A percentile compares a stretch with the other conserved stretches of the same genome.
phyloP scores from a whole-genome alignment of 2,329 filamentous ascomycete species.

The Thielaviopsis musarum region DNA sequence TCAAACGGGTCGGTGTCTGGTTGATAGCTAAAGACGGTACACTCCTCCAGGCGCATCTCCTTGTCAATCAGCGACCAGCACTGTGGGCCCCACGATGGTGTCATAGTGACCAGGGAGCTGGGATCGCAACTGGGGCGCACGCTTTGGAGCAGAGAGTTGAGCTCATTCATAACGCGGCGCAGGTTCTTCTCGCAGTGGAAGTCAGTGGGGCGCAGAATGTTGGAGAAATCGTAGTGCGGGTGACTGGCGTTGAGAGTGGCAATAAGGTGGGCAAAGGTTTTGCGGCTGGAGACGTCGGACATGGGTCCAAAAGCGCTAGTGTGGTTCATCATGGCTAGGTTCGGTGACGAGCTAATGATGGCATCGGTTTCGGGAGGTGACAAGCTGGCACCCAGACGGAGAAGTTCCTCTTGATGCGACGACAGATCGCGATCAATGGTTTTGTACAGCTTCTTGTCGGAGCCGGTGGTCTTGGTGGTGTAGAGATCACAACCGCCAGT shows the following conservation, averaged over 20 bases:
- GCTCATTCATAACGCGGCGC: slow-evolving; percentile 64
- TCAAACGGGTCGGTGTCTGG: slow-evolving; percentile 83
- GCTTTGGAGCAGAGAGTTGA: slow-evolving; percentile 78
- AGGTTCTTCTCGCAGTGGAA: slow-evolving; percentile 74
- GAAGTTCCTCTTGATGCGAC: slow-evolving; percentile 73
- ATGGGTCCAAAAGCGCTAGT: slow-evolving; percentile 86
- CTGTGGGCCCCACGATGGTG: slow-evolving; percentile 55
- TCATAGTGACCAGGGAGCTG: slow-evolving; percentile 16
- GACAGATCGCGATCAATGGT: slow-evolving; percentile 85
- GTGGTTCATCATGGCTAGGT: slow-evolving; percentile 45
- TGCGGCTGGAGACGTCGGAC: slow-evolving; percentile 71
- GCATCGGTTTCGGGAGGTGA: slow-evolving; percentile 66
- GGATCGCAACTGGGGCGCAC: slow-evolving; percentile 46
- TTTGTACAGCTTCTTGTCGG: slow-evolving; percentile 94
- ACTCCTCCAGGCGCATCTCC: slow-evolving; percentile 83
- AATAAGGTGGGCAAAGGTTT: slow-evolving; percentile 90
- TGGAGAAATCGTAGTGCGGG: slow-evolving; percentile 83
- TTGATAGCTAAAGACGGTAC: slow-evolving; percentile 75
- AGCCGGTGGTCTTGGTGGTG: slow-evolving; percentile 88
- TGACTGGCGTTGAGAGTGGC: slow-evolving; percentile 93
- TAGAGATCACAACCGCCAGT: slow-evolving; percentile 91
- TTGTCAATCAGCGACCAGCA: slow-evolving; percentile 91
- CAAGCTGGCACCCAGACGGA: slow-evolving; percentile 72
- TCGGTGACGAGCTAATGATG: slow-evolving; percentile 49
- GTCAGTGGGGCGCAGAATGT: slow-evolving; percentile 73